These are phyloP conservation scores for Polygonum maritimum DNA, from an alignment of 148 eudicot species.

Conservation along the genomic window DNA sequence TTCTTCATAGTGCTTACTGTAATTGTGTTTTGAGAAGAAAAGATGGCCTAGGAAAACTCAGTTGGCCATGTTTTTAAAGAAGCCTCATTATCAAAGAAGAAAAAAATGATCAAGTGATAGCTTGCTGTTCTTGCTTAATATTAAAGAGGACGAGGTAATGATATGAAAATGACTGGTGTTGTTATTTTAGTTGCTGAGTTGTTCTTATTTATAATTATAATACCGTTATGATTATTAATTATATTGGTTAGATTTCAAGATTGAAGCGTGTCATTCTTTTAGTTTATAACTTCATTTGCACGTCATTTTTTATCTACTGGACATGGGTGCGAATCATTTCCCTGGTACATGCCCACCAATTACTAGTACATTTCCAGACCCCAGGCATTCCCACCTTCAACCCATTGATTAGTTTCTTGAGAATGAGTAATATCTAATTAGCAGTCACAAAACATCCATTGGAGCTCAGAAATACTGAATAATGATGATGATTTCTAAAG, in stretches of 20 bases:
- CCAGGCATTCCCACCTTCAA: neutral
- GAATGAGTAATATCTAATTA: no score
- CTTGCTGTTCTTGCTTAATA: neutral
- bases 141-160: neutral
- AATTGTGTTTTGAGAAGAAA: no score
- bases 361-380: no score
- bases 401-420: neutral
- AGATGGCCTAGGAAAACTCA: no score
- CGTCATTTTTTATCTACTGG: neutral
- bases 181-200: conserved; percentile 3
- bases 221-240: no score
- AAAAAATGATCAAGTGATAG: no score
- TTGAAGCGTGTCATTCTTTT: neutral
- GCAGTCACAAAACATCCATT: neutral
- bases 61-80: no score
- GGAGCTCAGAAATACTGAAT: neutral
- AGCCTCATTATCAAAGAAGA: no score
- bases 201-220: neutral
- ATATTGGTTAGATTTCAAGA: neutral
- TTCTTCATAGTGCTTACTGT: neutral
- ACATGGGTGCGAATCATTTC: neutral
- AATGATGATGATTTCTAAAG: neutral
- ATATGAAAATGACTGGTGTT: neutral
- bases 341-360: neutral
- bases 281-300: neutral